Evolutionary conservation across 768 basidiomycete genomes (phyloP).

Genomic region (Panellus pusillus): DNA sequence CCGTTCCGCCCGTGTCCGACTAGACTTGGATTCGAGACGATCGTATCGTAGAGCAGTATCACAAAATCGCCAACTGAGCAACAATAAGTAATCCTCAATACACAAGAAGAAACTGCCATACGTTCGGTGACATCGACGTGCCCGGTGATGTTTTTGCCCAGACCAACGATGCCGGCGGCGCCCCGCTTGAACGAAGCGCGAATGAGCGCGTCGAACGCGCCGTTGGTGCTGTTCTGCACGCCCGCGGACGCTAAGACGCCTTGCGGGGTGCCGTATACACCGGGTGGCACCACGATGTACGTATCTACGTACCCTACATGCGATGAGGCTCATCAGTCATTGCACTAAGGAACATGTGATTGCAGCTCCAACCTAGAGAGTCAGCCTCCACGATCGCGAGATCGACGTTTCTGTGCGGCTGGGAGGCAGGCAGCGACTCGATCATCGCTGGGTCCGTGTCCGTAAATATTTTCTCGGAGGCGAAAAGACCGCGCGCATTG

Average conservation of each 20-base stretch:
- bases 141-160: constrained; percentile 5
- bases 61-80: constrained; percentile 7
- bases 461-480: constrained; percentile 42
- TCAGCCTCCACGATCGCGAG: constrained; percentile 47
- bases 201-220: neutral
- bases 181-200: neutral
- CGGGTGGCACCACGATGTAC: constrained; percentile 11
- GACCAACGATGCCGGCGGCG: constrained; percentile 6
- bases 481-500: constrained; percentile 41
- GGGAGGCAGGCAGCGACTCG: constrained; percentile 43
- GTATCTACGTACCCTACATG: constrained; percentile 1
- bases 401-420: constrained; percentile 53
- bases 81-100: too few species aligned
- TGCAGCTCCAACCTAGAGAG: constrained; percentile 37
- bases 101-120: neutral
- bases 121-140: constrained; percentile 14
- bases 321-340: neutral
- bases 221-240: constrained; percentile 28
- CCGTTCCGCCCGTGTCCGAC: constrained; percentile 25
- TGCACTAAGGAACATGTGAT: neutral
- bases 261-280: constrained; percentile 24
- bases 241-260: constrained; percentile 35
- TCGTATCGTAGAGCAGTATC: constrained; percentile 1
- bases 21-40: neutral
- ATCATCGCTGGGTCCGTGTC: constrained; percentile 49